Evolutionary conservation across 805 yeast genomes (phyloP), one percentile per base, ranked within the genome.

Genomic region (Phaffomyces thermotolerans): DNA sequence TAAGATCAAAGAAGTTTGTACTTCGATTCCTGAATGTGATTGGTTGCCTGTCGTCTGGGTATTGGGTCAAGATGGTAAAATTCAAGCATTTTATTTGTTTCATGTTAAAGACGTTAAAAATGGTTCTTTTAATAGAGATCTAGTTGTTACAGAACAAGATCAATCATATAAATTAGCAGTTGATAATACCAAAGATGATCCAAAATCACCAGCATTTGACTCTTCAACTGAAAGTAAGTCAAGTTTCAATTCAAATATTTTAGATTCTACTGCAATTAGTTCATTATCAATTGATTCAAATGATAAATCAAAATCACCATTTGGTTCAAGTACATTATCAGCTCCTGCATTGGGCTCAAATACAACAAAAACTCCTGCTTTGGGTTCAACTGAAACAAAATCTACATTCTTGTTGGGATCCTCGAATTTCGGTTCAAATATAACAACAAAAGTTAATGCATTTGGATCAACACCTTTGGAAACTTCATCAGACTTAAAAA

Each of bases 41-140:
- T 79, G 86, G 34, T 65, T 85, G 45, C 96, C 96, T 0, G 66
- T 84, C 25, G 45, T 85, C 14, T 76, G 81, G 66, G 65, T 76
- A 8, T 60, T 86, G 45, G 80, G 81, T 37, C 74, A 81, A 51
- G 73, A 74, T 45, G 95, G 95, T 33, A 67, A 62, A 30, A 56
- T 87, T 22, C 61, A 77, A 35, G 69, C 75, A 4, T 84, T 91
- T 84, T 73, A 83, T 61, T 53, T 86, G 1, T 79, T 78, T 58
- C 78, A 81, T 52, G 64, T 72, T 18, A 60, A 65, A 2, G 83
- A 77, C 1, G 65, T 83, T 15, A 71, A 71, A 33, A 50, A 63
- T 17, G 46, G 63, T 29, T 22, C 58, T 25, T 57, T 62, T 51
- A 50, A 58, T 46, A 48, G 66, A 25, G 50, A 52, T 4, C 37